Base-by-base conservation (phyloP, 805 yeast species). In the Kazachstania kunashirensis region DNA sequence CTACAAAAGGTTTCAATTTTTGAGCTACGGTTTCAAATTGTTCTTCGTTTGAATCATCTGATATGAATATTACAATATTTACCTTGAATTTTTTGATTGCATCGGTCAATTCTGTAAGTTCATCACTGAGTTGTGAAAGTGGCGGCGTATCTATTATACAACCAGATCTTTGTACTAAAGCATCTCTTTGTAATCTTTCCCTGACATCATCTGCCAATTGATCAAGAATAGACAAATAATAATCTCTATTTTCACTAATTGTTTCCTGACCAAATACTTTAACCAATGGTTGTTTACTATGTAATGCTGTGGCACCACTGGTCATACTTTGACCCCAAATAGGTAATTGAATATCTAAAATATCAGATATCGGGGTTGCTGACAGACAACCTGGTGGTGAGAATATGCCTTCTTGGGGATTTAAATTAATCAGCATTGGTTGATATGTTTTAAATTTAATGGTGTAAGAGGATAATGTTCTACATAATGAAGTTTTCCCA, bases 231-330 rank as follows among this genome's bases (percentile, higher is more conserved):
- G 66, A 61, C 42, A 70, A 67, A 61, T 73, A 85, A 36, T 70
- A 38, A 4, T 41, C 41, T 27, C 39, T 53, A 54, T 85, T 85
- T 10, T 75, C 78, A 1, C 59, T 46, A 10, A 74, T 66, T 25
- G 65, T 59, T 33, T 78, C 83, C 36, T 78, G 68, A 0, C 97
- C 98, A 58, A 67, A 85, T 49, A 71, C 77, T 49, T 81, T 79
- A 7, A 82, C 89, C n/a, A 81, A 56, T 0, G 97, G 96, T 57
- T 84, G 94, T 55, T 84, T 84, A n/a, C 84, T 83, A 55, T 83
- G 88, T 44, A 80, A 76, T 42, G 70, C 64, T 1, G 88, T 76
- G 1, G 84, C 75, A 29, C 94, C 92, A 9, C 84, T 77, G 0
- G 86, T 75, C 42, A 77, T 67, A 17, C 82, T 75, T 33, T 84